A percentile compares a stretch with the other conserved stretches of the same genome.
phyloP scores from a whole-genome alignment of 139 green algal species.

The Chlorella vulgaris region DNA sequence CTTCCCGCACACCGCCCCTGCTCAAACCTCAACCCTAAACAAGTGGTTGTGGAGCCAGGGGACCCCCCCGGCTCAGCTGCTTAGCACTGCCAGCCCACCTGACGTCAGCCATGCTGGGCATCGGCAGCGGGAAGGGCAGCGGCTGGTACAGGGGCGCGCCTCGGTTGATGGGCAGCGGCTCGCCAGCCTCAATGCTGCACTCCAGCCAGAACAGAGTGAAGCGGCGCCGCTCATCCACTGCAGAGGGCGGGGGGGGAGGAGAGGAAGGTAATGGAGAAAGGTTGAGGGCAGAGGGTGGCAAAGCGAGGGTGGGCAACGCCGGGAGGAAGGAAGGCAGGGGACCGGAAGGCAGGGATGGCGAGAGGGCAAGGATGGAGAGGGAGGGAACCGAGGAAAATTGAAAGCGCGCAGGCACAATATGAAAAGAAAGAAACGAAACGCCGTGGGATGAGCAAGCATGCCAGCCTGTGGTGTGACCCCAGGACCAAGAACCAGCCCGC shows the following conservation, averaged over 20 bases:
- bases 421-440: no score
- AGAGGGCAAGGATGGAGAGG: no score
- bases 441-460: no score
- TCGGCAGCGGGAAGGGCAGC: slow-evolving; percentile 47
- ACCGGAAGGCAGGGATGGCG: no score
- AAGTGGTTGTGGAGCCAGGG: not conserved
- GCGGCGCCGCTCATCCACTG: slow-evolving; percentile 47
- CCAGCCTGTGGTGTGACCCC: no score
- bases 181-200: slow-evolving; percentile 24
- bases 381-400: no score
- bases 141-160: slow-evolving; percentile 37
- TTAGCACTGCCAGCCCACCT: slow-evolving; percentile 20
- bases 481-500: not conserved
- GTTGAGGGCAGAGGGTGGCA: not conserved
- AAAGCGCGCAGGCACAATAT: no score
- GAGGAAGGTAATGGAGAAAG: not conserved
- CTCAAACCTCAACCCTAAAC: not conserved
- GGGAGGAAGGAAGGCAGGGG: no score
- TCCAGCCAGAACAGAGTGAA: slow-evolving; percentile 57
- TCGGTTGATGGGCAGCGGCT: slow-evolving; percentile 5
- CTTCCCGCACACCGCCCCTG: no score
- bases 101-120: slow-evolving; percentile 39
- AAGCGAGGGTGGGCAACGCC: no score
- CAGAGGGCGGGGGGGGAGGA: not conserved
- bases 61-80: not conserved